Conservation (phyloP, 805 yeast species). For the Candida dendrica region DNA sequence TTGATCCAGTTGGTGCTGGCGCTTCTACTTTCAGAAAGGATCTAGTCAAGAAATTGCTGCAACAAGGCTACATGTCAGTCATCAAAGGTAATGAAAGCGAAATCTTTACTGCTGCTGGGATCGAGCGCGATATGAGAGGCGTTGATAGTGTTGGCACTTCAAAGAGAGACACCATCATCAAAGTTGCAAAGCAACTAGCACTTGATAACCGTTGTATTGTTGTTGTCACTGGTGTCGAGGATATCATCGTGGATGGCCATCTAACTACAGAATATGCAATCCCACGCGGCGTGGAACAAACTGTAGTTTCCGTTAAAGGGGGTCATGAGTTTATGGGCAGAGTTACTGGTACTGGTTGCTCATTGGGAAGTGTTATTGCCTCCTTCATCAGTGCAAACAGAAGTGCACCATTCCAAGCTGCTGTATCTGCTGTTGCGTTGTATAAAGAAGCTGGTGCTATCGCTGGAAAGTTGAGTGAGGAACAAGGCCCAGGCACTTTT, state of each 20-base stretch:
- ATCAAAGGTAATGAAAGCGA: conserved; percentile 89
- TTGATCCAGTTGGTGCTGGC: conserved; percentile 93
- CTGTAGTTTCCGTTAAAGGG: conserved; percentile 35
- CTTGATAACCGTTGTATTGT: conserved; percentile 47
- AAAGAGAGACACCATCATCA: conserved; percentile 18
- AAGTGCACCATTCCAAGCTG: conserved; percentile 6
- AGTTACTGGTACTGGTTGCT: conserved; percentile 81
- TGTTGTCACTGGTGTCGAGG: conserved; percentile 62
- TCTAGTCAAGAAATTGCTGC: conserved; percentile 41
- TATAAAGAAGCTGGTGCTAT: conserved; percentile 12
- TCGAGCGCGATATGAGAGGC: conserved; percentile 52
- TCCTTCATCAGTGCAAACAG: conserved; percentile 37
- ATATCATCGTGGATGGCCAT: conserved; percentile 43
- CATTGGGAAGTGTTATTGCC: conserved; percentile 68
- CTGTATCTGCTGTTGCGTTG: conserved; percentile 9
- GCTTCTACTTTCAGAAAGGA: conserved; percentile 56
- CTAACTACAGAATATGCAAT: conserved; percentile 17
- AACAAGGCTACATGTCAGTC: conserved; percentile 52
- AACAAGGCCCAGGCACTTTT: conserved; percentile 11
- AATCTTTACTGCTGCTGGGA: conserved; percentile 52
- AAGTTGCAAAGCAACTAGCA: conserved; percentile 44
- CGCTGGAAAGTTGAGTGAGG: conserved; percentile 6
- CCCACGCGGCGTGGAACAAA: conserved; percentile 17
- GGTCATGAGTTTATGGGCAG: conserved; percentile 57
- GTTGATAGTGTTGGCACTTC: conserved; percentile 44